Percentiles rank a stretch among this genome's conserved stretches.
These are phyloP conservation scores for Phytophthora meadii DNA, from an alignment of 352 stramenopile genomes.

Conservation along the genomic window DNA sequence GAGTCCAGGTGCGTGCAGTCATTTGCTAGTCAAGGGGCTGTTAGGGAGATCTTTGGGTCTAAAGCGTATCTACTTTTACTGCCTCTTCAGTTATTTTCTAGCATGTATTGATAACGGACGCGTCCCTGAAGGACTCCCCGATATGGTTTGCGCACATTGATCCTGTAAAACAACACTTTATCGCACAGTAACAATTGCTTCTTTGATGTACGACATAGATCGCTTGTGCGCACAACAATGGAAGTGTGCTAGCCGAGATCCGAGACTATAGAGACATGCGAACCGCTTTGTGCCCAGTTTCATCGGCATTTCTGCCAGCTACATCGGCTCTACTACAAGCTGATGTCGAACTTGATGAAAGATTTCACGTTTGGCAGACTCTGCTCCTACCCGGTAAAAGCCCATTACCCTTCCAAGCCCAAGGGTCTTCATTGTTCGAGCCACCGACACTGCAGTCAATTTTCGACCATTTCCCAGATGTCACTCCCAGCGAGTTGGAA, in stretches of 20 bases:
- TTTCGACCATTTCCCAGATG: slow-evolving; percentile 39
- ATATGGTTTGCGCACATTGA: slow-evolving; percentile 50
- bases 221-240: slow-evolving; percentile 29
- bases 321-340: slow-evolving; percentile 14
- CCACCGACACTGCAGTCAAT: slow-evolving; percentile 28
- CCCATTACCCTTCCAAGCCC: slow-evolving; percentile 6
- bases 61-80: slow-evolving; percentile 23
- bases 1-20: slow-evolving; percentile 54
- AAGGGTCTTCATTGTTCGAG: slow-evolving; percentile 19
- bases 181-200: slow-evolving; percentile 11
- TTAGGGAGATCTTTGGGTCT: slow-evolving; percentile 9
- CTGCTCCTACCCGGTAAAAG: slow-evolving; percentile 27
- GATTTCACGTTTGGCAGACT: slow-evolving; percentile 27
- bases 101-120: slow-evolving; percentile 58
- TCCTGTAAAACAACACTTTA: slow-evolving; percentile 4
- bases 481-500: slow-evolving; percentile 41
- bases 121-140: slow-evolving; percentile 60
- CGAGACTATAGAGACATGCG: slow-evolving; percentile 43
- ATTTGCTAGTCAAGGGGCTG: slow-evolving; percentile 4
- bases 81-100: slow-evolving; percentile 63
- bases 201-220: slow-evolving; percentile 26
- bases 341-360: slow-evolving; percentile 6
- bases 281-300: slow-evolving; percentile 40
- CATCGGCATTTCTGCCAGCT: slow-evolving; percentile 38
- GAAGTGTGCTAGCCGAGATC: slow-evolving; percentile 41